Percentiles rank a stretch among this genome's conserved stretches.
These are phyloP conservation scores for Tetrapisispora fleetii DNA, from an alignment of 805 yeast species.

Conservation along the genomic window DNA sequence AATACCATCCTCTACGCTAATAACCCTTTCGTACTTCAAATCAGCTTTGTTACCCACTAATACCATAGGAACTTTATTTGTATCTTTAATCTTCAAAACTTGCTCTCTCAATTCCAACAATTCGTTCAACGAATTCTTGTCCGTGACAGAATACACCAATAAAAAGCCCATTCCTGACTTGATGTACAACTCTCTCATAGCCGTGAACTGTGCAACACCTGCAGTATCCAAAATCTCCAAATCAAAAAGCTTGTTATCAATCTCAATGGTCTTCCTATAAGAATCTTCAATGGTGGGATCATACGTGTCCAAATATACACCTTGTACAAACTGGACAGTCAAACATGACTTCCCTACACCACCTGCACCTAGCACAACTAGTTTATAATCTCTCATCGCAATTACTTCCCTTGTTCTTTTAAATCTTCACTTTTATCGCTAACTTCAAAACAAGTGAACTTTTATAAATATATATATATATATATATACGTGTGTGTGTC, in stretches of 20 bases:
- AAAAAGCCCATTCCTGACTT: constrained; percentile 87
- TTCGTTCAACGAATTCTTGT: constrained; percentile 66
- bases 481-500: no score
- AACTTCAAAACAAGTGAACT: no score
- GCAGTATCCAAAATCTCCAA: constrained; percentile 88
- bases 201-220: constrained; percentile 91
- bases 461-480: no score
- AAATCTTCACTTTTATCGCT: no score
- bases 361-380: constrained; percentile 92
- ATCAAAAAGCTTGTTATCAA: constrained; percentile 80
- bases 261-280: constrained; percentile 76
- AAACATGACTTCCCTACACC: constrained; percentile 95
- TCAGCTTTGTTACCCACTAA: constrained; percentile 89
- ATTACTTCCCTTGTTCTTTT: no score
- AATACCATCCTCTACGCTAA: constrained; percentile 73
- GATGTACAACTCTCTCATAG: constrained; percentile 84
- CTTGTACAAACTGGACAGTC: constrained; percentile 87
- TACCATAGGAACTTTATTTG: constrained; percentile 72
- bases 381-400: constrained; percentile 58
- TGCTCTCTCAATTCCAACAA: constrained; percentile 72
- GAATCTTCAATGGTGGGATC: constrained; percentile 98
- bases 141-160: constrained; percentile 76
- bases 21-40: constrained; percentile 60
- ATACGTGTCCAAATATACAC: constrained; percentile 79
- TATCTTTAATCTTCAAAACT: constrained; percentile 73